Evolutionary conservation across 495 filamentous ascomycete genomes (phyloP), one percentile per base, ranked within the genome.

Genomic region (Podospora didyma): DNA sequence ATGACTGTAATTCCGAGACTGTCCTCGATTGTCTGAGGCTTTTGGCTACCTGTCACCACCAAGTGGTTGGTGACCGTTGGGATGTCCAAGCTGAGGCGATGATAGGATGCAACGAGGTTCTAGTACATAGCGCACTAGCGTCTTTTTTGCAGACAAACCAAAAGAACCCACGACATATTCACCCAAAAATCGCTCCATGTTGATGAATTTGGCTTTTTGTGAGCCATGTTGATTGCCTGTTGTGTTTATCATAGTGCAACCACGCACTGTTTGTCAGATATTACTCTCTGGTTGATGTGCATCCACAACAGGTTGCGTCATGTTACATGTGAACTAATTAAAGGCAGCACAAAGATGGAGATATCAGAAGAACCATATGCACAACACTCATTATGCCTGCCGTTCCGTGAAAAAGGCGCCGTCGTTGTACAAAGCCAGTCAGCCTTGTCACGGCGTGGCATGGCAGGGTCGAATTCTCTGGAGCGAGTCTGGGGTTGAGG

Each of bases 21-120:
- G 50, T 50, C 46, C 49, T 65, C 50, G 54, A 62, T 49, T 56
- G 48, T 59, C 41, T 49, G 37, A 54, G 46, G 54, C 31, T 59
- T 65, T 59, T 31, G 56, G 51, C 51, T 58, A 60, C 51, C 39
- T 24, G 53, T 58, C 56, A 39, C 66, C 45, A 58, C 61, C 66
- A 69, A 69, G 66, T 69, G 66, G 66, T 62, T 53, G 50, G 53
- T 20, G 54, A 59, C 47, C 28, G 48, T 39, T 60, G 24, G 34
- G 21, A 53, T 22, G 51, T 56, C 51, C 16, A 42, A 57, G 46
- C 44, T 41, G 46, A 37, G 26, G 9, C 26, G 26, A 31, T 9
- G 26, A 9, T 19, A 34, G 24, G 31, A 57, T 37, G 61, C 31
- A 35, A 19, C 34, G 46, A 49, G 49, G 31, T 19, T 23, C 17